Evolutionary conservation across 768 basidiomycete species (phyloP).

Genomic region (Lactarius psammicola): DNA sequence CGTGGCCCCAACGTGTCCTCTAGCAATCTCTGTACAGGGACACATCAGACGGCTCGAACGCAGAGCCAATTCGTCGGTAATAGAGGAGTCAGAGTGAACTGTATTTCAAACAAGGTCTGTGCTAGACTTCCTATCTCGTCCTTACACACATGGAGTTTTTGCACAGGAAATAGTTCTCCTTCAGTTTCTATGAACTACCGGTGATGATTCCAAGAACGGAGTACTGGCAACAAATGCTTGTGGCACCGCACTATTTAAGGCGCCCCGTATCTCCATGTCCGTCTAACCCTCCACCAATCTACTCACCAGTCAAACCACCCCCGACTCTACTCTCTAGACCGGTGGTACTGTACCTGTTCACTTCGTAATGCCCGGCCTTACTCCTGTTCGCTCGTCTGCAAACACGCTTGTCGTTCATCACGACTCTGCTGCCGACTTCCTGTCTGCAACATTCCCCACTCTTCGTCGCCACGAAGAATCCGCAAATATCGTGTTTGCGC

Average conservation of each 20-base stretch:
- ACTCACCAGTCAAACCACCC: constrained; percentile 2
- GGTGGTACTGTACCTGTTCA: neutral
- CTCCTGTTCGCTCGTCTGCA: constrained; percentile 30
- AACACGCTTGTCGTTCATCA: constrained; percentile 41
- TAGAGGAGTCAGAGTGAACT: constrained; percentile 15
- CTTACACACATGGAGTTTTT: constrained; percentile 23
- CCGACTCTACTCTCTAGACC: neutral
- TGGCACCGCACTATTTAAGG: constrained; percentile 21
- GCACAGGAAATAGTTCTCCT: constrained; percentile 22
- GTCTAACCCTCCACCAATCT: neutral
- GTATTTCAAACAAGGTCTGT: constrained; percentile 16
- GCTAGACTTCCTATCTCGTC: constrained; percentile 15
- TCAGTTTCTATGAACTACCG: constrained; percentile 8
- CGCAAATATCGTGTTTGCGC: constrained; percentile 53
- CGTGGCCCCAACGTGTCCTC: neutral
- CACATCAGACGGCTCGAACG: neutral
- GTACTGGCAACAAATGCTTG: constrained; percentile 3
- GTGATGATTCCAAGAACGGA: constrained; percentile 13
- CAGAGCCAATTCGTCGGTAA: constrained; percentile 5
- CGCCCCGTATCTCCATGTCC: neutral
- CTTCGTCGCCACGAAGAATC: constrained; percentile 47
- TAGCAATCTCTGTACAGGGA: constrained; percentile 5
- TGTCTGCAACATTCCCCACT: constrained; percentile 42
- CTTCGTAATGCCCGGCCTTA: constrained; percentile 37
- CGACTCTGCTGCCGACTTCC: constrained; percentile 41